These are phyloP conservation scores for Fusarium scirpi DNA, from an alignment of 2,329 filamentous ascomycete genomes.

Conservation along the genomic window DNA sequence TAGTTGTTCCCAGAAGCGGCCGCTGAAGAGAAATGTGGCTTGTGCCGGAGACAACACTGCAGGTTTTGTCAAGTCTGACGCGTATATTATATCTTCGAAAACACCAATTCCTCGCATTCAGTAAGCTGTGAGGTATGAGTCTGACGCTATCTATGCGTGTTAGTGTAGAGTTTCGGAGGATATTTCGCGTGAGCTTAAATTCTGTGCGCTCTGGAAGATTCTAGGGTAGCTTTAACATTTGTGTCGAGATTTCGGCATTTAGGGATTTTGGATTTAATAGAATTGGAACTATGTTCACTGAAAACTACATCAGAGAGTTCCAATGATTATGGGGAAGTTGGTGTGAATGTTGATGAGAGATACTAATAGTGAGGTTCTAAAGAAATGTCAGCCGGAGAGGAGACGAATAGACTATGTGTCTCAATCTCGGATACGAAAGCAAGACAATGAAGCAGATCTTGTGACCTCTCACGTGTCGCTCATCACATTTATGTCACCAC, in stretches of 20 bases:
- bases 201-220: no score
- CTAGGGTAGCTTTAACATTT: no score
- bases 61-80: not conserved
- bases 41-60: not conserved
- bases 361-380: no score
- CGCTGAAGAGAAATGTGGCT: not conserved
- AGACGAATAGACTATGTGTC: no score
- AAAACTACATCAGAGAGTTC: no score
- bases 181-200: not conserved
- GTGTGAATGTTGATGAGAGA: accelerated
- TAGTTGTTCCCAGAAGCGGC: not conserved
- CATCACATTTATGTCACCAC: not conserved
- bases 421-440: no score
- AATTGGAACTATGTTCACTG: no score
- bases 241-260: no score
- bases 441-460: no score
- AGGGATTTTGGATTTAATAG: no score
- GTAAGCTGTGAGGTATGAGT: not conserved
- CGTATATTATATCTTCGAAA: not conserved
- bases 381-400: no score
- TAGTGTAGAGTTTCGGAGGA: not conserved
- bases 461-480: not conserved
- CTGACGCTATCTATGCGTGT: not conserved
- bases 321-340: no score
- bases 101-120: accelerated